Conservation (phyloP, 345 rosid genomes). For the Anastatica hierochuntica region DNA sequence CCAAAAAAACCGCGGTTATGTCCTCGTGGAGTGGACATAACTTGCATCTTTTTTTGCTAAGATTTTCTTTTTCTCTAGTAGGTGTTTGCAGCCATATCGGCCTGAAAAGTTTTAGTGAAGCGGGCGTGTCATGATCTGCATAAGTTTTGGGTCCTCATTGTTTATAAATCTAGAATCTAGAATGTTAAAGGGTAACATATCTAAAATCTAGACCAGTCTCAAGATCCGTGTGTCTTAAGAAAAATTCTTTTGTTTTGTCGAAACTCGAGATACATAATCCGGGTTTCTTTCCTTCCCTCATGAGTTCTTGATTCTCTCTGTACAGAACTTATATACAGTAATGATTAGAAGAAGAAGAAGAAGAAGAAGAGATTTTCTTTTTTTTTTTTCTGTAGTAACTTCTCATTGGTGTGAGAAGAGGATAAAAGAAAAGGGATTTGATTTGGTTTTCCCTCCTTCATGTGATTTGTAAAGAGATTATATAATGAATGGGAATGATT, state of each 20-base stretch:
- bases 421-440: too few species aligned
- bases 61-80: slow-evolving; percentile 18
- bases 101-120: slow-evolving; percentile 63
- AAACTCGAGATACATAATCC: too few species aligned
- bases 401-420: slow-evolving; percentile 23
- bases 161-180: slow-evolving; percentile 41
- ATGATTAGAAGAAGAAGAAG: slow-evolving; percentile 19
- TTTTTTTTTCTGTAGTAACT: slow-evolving; percentile 12
- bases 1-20: slow-evolving; percentile 15
- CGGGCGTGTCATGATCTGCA: slow-evolving; percentile 64
- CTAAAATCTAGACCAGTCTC: slow-evolving; percentile 44
- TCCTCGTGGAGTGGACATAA: slow-evolving; percentile 25
- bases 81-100: slow-evolving; percentile 62
- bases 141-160: slow-evolving; percentile 16
- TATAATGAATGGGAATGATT: too few species aligned
- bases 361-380: too few species aligned
- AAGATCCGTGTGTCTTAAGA: too few species aligned
- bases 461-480: too few species aligned
- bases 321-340: slow-evolving; percentile 8
- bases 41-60: slow-evolving; percentile 17
- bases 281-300: too few species aligned
- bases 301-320: too few species aligned
- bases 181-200: slow-evolving; percentile 51
- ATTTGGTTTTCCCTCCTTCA: slow-evolving; percentile 5
- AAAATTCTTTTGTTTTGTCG: too few species aligned